Evolutionary conservation across 2,329 filamentous ascomycete genomes (phyloP), one percentile per base, ranked within the genome.

Genomic region (Calcarisporium arbuscula): DNA sequence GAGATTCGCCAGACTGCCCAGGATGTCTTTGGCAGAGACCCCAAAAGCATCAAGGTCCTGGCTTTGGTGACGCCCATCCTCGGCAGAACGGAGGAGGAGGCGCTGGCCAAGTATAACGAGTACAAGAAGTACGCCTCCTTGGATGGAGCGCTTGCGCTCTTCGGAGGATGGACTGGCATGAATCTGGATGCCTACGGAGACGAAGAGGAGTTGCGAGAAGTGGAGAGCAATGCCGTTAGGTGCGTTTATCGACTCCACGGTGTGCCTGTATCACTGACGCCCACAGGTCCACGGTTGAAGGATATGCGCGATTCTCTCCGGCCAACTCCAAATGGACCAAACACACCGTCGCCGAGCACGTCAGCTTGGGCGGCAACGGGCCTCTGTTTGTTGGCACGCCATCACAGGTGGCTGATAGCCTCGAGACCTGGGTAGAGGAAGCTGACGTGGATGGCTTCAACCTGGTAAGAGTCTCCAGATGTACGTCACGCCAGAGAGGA

Each of bases 381-480:
- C 74, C 79, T 0, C 68, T 77, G 0, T 55, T 78, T 4, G 75
- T 85, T 0, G 82, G 82, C 0, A 84, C 77, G 0, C 62, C 54
- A 1, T 45, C 52, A 10, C 47, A 41, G 8, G 47, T 60, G 0
- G 55, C 56, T 0, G 55, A 59, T 19, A 49, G 55, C 25, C 49
- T 60, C 49, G 54, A 59, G 38, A 41, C 50, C 12, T 60, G 57
- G 57, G 40, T 60, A 5, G 38, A 39, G 1, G 77, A 80, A 47
- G 76, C 71, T 0, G 78, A 78, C 44, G 67, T 82, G 2, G 78
- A 82, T 49, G 78, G 77, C 0, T 87, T 87, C 57, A 87, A 87
- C 50, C 70, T 86, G 52, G 79, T 79, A 52, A 61, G n/a, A n/a
- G 72, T 56, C 14, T 15, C 23, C n/a, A 12, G 7, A 10, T 9